Evolutionary conservation across 2,329 filamentous ascomycete genomes (phyloP).

Genomic region (Pseudocercospora crystallina): DNA sequence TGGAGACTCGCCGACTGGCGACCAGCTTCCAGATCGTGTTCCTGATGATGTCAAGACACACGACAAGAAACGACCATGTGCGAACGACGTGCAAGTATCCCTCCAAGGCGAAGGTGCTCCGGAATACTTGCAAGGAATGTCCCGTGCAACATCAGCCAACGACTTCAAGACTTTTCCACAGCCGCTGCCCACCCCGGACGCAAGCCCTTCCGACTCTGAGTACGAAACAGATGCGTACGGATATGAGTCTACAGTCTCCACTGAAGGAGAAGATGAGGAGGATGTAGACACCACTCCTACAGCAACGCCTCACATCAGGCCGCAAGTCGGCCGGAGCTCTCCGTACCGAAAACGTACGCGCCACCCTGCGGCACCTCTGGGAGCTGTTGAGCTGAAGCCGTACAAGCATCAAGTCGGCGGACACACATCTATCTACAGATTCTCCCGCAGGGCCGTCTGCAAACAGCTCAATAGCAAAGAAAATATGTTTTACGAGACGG

Average conservation of each 20-base stretch:
- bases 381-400: constrained; percentile 92
- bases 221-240: constrained; percentile 40
- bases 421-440: constrained; percentile 93
- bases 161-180: constrained; percentile 21
- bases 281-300: constrained; percentile 25
- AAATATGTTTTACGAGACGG: constrained; percentile 97
- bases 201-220: constrained; percentile 39
- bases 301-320: constrained; percentile 33
- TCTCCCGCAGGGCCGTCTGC: constrained; percentile 91
- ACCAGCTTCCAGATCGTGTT: constrained; percentile 26
- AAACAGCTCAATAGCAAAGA: constrained; percentile 98
- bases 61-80: constrained; percentile 1
- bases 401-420: constrained; percentile 97
- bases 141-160: constrained; percentile 25
- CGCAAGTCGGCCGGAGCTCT: constrained; percentile 24
- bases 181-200: constrained; percentile 17
- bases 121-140: constrained; percentile 60
- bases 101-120: constrained; percentile 61
- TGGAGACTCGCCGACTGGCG: constrained; percentile 38
- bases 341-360: constrained; percentile 18
- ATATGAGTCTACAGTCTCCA: constrained; percentile 58
- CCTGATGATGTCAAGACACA: constrained; percentile 11
- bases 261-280: constrained; percentile 36
- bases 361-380: constrained; percentile 61
- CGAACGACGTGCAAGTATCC: constrained; percentile 61